A percentile compares a stretch with the other conserved stretches of the same genome.
Conservation (phyloP, 805 yeast species). For the Schwanniomyces polymorphus region DNA sequence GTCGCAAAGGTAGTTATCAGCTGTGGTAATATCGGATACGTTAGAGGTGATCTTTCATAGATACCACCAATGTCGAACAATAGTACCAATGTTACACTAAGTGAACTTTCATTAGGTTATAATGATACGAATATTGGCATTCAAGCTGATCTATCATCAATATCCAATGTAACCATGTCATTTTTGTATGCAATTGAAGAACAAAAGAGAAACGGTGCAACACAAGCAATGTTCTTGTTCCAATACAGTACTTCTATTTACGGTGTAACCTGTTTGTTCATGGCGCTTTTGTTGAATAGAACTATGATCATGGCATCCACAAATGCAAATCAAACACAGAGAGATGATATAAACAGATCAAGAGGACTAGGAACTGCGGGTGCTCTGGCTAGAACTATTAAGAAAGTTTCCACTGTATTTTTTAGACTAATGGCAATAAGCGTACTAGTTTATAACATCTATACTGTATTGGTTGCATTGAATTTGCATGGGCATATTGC, state of each 20-base stretch:
- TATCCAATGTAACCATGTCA: slow-evolving; percentile 4
- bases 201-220: slow-evolving; percentile 6
- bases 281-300: slow-evolving; percentile 39
- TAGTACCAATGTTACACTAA: neutral
- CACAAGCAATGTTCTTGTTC: slow-evolving; percentile 2
- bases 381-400: slow-evolving; percentile 16
- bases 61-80: neutral
- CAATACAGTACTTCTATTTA: slow-evolving; percentile 38
- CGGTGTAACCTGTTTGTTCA: slow-evolving; percentile 35
- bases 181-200: slow-evolving; percentile 14
- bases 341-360: slow-evolving; percentile 1
- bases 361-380: slow-evolving; percentile 4
- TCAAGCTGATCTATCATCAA: neutral
- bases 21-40: neutral
- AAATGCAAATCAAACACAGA: slow-evolving; percentile 13
- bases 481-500: slow-evolving; percentile 21
- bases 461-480: slow-evolving; percentile 30
- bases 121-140: neutral
- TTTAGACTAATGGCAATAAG: slow-evolving; percentile 29
- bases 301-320: slow-evolving; percentile 39
- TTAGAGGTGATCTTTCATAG: neutral
- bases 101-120: neutral
- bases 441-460: slow-evolving; percentile 22
- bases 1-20: neutral
- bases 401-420: slow-evolving; percentile 17